Conservation (phyloP, 108 stramenopile genomes). For the Heterococcus sp. region DNA sequence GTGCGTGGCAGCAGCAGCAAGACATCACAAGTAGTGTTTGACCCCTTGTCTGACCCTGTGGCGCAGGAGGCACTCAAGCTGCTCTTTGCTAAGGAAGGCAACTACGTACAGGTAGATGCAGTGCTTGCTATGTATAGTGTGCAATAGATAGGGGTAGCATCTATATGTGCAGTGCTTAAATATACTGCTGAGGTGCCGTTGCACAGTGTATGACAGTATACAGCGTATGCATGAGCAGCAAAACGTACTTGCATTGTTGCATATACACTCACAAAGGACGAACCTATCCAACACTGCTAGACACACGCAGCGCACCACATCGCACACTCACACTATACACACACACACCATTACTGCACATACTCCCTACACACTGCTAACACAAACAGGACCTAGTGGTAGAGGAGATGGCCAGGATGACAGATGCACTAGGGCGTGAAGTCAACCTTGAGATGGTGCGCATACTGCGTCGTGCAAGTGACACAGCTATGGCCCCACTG, state of each 20-base stretch:
- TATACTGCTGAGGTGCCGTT: no score
- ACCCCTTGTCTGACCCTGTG: slow-evolving; percentile 13
- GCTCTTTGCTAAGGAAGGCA: slow-evolving; percentile 38
- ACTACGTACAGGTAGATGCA: slow-evolving; percentile 26
- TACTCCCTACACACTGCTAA: not conserved
- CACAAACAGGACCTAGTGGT: slow-evolving; percentile 5
- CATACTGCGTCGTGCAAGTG: slow-evolving; percentile 3
- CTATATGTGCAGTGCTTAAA: no score
- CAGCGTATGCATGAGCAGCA: no score
- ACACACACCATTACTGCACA: not conserved
- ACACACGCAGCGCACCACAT: not conserved
- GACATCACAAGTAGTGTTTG: not conserved
- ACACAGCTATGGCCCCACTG: slow-evolving; percentile 7
- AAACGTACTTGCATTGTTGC: no score
- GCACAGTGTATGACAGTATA: no score
- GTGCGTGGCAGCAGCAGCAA: no score
- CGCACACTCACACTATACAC: not conserved
- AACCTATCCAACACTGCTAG: no score
- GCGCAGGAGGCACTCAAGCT: slow-evolving; percentile 30
- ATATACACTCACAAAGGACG: not conserved
- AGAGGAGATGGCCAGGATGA: slow-evolving; percentile 40
- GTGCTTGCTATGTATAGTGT: no score
- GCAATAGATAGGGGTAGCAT: no score
- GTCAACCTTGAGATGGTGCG: slow-evolving; percentile 24
- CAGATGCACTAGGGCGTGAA: slow-evolving; percentile 31